Evolutionary conservation across 2,329 filamentous ascomycete genomes (phyloP).

Genomic region (Emergomyces pasteurianus): DNA sequence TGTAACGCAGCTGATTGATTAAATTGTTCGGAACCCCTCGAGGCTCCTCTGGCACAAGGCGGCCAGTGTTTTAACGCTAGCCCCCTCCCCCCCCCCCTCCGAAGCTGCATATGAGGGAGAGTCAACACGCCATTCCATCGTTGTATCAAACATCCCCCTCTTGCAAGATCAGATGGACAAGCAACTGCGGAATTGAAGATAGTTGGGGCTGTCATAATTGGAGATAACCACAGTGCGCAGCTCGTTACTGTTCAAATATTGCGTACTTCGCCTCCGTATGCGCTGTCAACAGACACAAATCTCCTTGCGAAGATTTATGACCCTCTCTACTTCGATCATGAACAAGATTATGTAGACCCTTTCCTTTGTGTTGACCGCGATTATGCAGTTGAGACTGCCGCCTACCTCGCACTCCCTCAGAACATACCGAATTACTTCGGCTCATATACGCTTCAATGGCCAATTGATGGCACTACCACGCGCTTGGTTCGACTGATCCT

Average conservation of each 20-base stretch:
- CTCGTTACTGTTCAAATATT: background rate
- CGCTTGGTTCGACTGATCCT: constrained; percentile 10
- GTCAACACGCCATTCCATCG: constrained; percentile 3
- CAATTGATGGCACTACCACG: constrained; percentile 5
- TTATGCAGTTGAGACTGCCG: background rate
- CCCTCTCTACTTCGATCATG: constrained; percentile 4
- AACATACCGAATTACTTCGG: constrained; percentile 15
- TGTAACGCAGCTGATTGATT: too few relatives aligned
- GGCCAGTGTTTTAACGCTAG: too few relatives aligned
- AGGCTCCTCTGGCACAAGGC: too few relatives aligned
- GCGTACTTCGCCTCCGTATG: background rate
- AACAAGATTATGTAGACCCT: constrained; percentile 3
- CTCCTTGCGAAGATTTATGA: constrained; percentile 7
- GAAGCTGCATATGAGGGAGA: background rate
- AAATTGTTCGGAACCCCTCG: too few relatives aligned
- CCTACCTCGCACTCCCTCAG: constrained; percentile 6
- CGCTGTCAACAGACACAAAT: background rate
- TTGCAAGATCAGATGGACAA: background rate
- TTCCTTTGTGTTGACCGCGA: constrained; percentile 1
- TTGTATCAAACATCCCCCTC: constrained; percentile 3
- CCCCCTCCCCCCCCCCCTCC: too few relatives aligned
- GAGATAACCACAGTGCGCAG: constrained; percentile 4
- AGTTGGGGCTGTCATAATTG: background rate
- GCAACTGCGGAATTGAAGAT: background rate
- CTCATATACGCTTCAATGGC: constrained; percentile 15